These are phyloP conservation scores for Houttuynia cordata DNA, from an alignment of 164 flowering plant genomes.

Conservation along the genomic window DNA sequence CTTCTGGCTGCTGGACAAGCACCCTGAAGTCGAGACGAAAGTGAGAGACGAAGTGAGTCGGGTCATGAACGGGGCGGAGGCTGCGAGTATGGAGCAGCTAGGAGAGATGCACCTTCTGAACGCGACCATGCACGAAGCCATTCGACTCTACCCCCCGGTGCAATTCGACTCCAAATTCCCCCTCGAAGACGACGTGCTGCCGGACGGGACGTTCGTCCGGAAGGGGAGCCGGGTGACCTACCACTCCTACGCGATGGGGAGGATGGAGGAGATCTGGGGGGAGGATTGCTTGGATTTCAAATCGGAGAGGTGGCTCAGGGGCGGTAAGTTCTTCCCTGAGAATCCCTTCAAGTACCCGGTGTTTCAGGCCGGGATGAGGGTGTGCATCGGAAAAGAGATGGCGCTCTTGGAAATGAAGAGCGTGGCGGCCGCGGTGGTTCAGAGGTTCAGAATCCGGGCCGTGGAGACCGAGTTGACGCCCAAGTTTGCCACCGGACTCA, in stretches of 20 bases:
- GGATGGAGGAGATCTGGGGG: conserved; percentile 81
- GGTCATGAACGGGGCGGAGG: conserved; percentile 21
- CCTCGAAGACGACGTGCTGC: conserved; percentile 47
- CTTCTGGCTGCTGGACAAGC: conserved; percentile 33
- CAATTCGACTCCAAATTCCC: conserved; percentile 74
- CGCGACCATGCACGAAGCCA: conserved; percentile 53
- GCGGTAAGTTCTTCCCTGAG: conserved; percentile 37
- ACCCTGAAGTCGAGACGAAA: conserved; percentile 26
- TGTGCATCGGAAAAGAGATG: conserved; percentile 62
- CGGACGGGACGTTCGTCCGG: conserved; percentile 53
- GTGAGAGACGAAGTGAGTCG: conserved; percentile 33
- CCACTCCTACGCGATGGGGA: conserved; percentile 92
- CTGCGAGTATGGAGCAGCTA: conserved; percentile 24
- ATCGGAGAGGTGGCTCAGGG: conserved; percentile 67
- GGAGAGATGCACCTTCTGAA: conserved; percentile 53
- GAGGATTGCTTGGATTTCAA: conserved; percentile 45
- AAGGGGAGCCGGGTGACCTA: conserved; percentile 67
- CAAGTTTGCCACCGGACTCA: conserved; percentile 36
- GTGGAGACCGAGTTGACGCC: not conserved
- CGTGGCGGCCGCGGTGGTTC: conserved; percentile 37
- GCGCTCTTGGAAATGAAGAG: conserved; percentile 43
- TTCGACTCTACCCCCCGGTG: conserved; percentile 77
- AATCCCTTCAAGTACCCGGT: conserved; percentile 53
- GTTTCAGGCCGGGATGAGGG: conserved; percentile 55
- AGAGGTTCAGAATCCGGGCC: conserved; percentile 29